Base-by-base conservation (phyloP, 1,284 basidiomycete species). In the Pisolithus thermaeus region DNA sequence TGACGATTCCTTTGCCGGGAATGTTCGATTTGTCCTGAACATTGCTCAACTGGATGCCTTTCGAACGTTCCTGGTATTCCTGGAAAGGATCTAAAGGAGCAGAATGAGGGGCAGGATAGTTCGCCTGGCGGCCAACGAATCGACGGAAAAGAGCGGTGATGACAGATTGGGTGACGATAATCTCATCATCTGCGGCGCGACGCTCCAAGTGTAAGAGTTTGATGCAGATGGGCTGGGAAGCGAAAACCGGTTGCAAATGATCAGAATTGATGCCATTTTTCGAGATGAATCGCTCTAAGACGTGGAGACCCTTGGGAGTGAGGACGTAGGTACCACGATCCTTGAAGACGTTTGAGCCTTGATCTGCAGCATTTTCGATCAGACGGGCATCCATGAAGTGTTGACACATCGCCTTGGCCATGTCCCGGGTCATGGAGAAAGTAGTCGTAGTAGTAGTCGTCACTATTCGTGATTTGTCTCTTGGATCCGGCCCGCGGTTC, bases 381-480 rank as follows among this genome's bases (percentile, higher is more conserved):
- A 99, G 80, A 55, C 94, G 89, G 47, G 96, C 95, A 59, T 99
- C 96, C 90, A 99, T 96, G 66, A 98, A 99, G 66, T 98, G 95
- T 71, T 99, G 96, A 71, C 93, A 93, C 84, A 99, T 98, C 35
- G 92, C 93, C 73, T 97, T 97, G 55, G 97, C 97, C 90, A 99
- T 99, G 45, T 99, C 96, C 59, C 94, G 85, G 58, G 92, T 94
- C 97, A 99, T 99, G 56, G 93, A 95, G 73, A 99, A 99, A 22
- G 97, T 99, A 41, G 97, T 99, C 8, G 96, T 99, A 5, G 97
- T 99, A 1, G 97, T 99, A 1, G 96, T 99, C 59, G 97, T 98
- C 63, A 99, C 89, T 68, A 99, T 93, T 63, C 96, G 87, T 69
- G 90, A 84, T 56, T 94, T 93, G 72, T 99, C 95, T 73, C 92